These are phyloP conservation scores for Porphyrellus cyaneotinctus DNA, from an alignment of 768 basidiomycete genomes.

Conservation along the genomic window DNA sequence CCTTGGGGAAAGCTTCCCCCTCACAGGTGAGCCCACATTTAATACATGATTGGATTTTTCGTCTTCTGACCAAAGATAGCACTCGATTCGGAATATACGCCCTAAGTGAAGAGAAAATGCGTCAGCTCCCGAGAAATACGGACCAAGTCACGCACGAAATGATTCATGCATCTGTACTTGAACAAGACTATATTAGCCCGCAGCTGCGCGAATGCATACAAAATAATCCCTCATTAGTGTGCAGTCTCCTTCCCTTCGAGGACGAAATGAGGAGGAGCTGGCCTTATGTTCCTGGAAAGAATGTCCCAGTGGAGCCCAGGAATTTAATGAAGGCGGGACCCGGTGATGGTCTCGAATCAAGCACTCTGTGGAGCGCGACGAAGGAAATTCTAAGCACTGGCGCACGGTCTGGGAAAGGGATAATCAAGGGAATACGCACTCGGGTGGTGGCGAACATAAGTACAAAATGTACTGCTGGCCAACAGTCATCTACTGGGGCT, in stretches of 20 bases:
- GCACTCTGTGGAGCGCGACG: conserved; percentile 15
- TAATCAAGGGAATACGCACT: conserved; percentile 21
- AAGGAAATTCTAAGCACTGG: conserved; percentile 13
- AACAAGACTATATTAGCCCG: conserved; percentile 37
- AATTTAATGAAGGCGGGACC: conserved; percentile 7
- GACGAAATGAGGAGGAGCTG: conserved; percentile 45
- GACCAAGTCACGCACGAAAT: conserved; percentile 52
- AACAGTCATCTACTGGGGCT: conserved; percentile 19
- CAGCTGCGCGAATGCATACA: conserved; percentile 35
- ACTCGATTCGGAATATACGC: conserved; percentile 52
- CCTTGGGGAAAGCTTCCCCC: conserved; percentile 60
- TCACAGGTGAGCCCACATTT: conserved; percentile 48
- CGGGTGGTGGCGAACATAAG: conserved; percentile 5
- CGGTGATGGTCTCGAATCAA: conserved; percentile 1
- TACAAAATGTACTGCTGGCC: conserved; percentile 4
- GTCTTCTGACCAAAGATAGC: conserved; percentile 29
- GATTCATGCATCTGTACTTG: conserved; percentile 57
- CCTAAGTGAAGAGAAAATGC: conserved; percentile 41
- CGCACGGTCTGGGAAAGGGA: conserved; percentile 14
- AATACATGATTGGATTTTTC: background rate
- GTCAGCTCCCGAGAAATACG: conserved; percentile 43
- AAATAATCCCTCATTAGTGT: conserved; percentile 42
- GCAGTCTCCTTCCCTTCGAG: conserved; percentile 48
- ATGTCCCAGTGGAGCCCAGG: conserved; percentile 7
- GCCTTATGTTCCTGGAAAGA: conserved; percentile 36